Base-by-base conservation (phyloP, 1,139 yeast genomes). In the Debaryomyces sp. region DNA sequence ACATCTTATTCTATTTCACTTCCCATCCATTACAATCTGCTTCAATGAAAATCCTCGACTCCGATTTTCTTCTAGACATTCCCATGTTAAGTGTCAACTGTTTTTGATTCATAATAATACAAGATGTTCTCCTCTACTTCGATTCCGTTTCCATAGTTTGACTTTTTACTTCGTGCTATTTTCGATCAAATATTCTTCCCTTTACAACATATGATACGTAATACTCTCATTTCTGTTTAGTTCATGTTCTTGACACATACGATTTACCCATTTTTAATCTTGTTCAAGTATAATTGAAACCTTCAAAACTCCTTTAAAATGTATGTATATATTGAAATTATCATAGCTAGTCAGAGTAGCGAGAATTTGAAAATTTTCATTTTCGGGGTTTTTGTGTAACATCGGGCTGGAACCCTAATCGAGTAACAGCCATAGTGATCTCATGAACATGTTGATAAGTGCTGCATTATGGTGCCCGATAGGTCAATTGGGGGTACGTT, bases 241-340 rank as follows among this genome's bases (percentile, higher is more conserved):
- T 22, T 34, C 24, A 26, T 17, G 7, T 26, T 21, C 17, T 18
- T 50, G 34, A 49, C 66, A 77, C 86, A 75, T 82, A 84, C 89
- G 88, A 83, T 82, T 85, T 85, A 84, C 89, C 90, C 90, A 85
- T 85, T 63, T 78, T 82, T 77, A 72, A 68, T 68, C 68, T 54
- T 59, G 58, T 55, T 46, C 50, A 45, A 43, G 36, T 37, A 23
- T 38, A 30, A 41, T 37, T 23, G 32, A 30, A 29, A 27, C 43
- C 23, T 29, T 24, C 6, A 42, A 42, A 34, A 7, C 39, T 23
- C 34, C 22, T 41, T 6, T 22, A 21, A 27, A 41, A 41, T 30
- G 43, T 41, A 21, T 23, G 26, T 23, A 27, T 27, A 41, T 41
- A 41, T 30, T 18, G 43, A 41, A 41, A 41, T 30, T 30, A 32